Base-by-base conservation (phyloP, 768 basidiomycete species). In the Lactifluus volemus region DNA sequence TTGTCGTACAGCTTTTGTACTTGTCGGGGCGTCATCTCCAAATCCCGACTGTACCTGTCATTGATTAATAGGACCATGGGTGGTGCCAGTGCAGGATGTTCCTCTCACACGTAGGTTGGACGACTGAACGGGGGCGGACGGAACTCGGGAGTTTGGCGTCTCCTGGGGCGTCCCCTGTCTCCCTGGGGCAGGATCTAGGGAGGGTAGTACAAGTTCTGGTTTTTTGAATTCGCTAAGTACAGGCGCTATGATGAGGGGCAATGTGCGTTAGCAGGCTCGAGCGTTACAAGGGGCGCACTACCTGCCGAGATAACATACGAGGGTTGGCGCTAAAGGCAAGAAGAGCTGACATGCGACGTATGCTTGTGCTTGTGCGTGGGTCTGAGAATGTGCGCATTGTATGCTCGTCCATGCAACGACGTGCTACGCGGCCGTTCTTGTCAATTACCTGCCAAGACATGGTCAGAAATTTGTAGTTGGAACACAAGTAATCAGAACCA, bases 311-410 rank as follows among this genome's bases (percentile, higher is more conserved):
- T 48, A 41, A 77, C 88, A 71, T 67, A 89, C 89, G 86, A 67
- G 82, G 79, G 51, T 85, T 80, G 62, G 81, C 72, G 56, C 77
- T 70, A 72, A 84, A 86, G 71, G 88, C 86, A 68, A 87, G 81
- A 67, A 85, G 74, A 25, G 89, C 85, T 9, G 87, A 83, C 74
- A 88, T 81, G 55, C 89, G 84, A 61, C 81, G 79, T 47, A 91
- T 75, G 15, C 81, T 78, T 38, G 85, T 87, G 38, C 86, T 80
- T 38, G 84, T 69, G 58, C 85, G 82, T 39, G 88, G 86, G 68
- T 80, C 85, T 32, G 84, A 81, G 64, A 91, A 71, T 4, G 82
- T 82, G 73, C 87, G 84, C 71, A 81, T 85, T 64, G 89, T 75
- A 71, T 89, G 86, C 39, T 81, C 88, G 70, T 86, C 88, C 14